Evolutionary conservation across 371 early-diverging fungal species (phyloP), one percentile per base, ranked within the genome.

Genomic region (Mucor saturninus): DNA sequence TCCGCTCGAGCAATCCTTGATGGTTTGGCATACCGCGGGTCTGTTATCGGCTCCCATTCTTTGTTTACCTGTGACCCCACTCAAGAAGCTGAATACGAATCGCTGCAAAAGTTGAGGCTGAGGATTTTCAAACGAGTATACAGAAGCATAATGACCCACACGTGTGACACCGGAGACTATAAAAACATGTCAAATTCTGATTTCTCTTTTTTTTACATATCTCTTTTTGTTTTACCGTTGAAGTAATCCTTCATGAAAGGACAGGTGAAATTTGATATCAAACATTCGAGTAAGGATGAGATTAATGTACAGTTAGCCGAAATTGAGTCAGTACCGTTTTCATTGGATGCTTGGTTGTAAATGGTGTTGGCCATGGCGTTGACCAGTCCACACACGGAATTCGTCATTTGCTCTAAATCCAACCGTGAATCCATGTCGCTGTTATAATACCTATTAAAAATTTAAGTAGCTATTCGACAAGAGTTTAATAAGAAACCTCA

Each of bases 241-340:
- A 84, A 84, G 57, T 85, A 87, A 10, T 74, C 54, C 45, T 86
- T 75, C 62, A 90, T 77, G 11, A 86, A 74, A 0, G 84, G 59
- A 62, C 91, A 92, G 0, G 89, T 86, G 43, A 87, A 81, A 62
- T 92, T 91, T 9, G 68, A 68, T 0, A 86, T 80, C 64, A 91
- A 74, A 62, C 94, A 94, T 21, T 81, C 77, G 59, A 91, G 69
- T 46, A 90, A 61, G n/a, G 83, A 73, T 2, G 65, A 61, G 10
- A 93, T 69, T 45, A 89, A 37, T 1, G 71, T 73, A 31, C 80
- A 79, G 45, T 88, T 76, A 13, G 82, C 80, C 43, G 76, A 56
- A 26, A 86, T 67, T 1, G 46, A 70, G 28, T 83, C 60, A 5
- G 83, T 76, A 40, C 59, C 43, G 4, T 79, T 79, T 42, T 78